phyloP scores from a whole-genome alignment of 768 basidiomycete genomes.

The Panaeolus papilionaceus region DNA sequence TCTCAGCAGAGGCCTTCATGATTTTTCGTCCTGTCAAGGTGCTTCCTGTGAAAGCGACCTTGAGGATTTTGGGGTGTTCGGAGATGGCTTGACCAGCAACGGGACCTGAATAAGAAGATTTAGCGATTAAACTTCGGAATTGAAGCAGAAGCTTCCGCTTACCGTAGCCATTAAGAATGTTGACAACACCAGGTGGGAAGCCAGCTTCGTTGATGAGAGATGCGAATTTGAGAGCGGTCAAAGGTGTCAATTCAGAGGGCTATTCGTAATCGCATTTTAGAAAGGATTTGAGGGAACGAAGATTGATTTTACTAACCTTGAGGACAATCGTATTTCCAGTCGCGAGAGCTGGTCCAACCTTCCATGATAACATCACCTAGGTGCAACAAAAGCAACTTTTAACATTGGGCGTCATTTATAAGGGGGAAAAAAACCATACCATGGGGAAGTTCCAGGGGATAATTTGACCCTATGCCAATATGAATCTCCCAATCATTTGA shows the following conservation, averaged over 20 bases:
- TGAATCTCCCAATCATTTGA: neutral
- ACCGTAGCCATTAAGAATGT: conserved; percentile 74
- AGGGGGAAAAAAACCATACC: neutral
- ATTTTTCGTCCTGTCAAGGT: conserved; percentile 75
- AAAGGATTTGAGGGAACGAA: neutral
- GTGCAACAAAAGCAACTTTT: neutral
- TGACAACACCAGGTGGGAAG: conserved; percentile 78
- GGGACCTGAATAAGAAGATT: conserved; percentile 30
- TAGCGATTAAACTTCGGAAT: neutral
- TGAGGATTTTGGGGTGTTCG: conserved; percentile 67
- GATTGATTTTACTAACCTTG: conserved; percentile 43
- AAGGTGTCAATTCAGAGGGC: conserved; percentile 78
- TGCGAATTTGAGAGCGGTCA: conserved; percentile 60
- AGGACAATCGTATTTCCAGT: conserved; percentile 76
- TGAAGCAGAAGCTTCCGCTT: conserved; percentile 1
- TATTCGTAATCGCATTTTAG: neutral
- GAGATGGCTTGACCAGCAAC: conserved; percentile 73
- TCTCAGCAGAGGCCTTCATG: conserved; percentile 71
- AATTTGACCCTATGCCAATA: conserved; percentile 46
- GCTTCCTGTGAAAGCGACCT: conserved; percentile 82
- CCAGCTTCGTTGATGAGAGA: conserved; percentile 71
- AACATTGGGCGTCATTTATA: neutral
- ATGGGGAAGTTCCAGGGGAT: conserved; percentile 50
- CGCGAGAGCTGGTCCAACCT: conserved; percentile 78
- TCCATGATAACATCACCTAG: conserved; percentile 64